Evolutionary conservation across 2,329 filamentous ascomycete genomes (phyloP), one percentile per base, ranked within the genome.

Genomic region (Alternaria consortialis): DNA sequence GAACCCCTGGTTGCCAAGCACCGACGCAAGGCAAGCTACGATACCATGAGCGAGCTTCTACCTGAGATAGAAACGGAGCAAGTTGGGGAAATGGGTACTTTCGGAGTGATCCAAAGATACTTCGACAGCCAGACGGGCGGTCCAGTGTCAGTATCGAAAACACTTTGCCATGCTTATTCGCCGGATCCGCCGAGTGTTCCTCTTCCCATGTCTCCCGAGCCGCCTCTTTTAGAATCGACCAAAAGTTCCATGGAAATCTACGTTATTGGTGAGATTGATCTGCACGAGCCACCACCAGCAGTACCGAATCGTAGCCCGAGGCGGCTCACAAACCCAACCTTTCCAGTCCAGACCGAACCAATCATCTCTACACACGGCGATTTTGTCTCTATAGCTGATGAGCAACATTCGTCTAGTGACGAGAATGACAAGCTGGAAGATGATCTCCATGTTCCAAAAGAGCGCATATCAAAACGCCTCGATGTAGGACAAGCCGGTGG

Each of bases 21-120:
- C 58, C 66, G 64, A 44, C 70, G 69, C 25, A 59, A 72, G 55
- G 66, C 57, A 27, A 66, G 65, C 8, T 61, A 56, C 34, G 67
- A 68, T n/a, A 64, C 58, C n/a, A 59, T 68, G 51, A 61, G 63
- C 32, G 62, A 70, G n/a, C 46, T 66, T 25, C 60, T 70, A 17
- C 66, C 70, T 11, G 66, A 73, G 44, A 65, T 68, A 20, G 69
- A 75, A 27, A 70, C 71, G 23, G 64, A 69, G 15, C 57, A 65
- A 23, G 58, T 66, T 8, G 67, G 59, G 8, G 70, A 72, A 17
- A 58, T 68, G 37, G 70, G 69, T n/a, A 70, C 70, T 5, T 72
- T 72, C 53, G 60, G 71, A 23, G 68, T 74, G 8, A 72, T 75
- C 27, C 71, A 77, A 43, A 69, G 71, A 52, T 75, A 76, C 40